Conservation (phyloP, 257 asterid genomes). For the Dorcoceras hygrometricum region DNA sequence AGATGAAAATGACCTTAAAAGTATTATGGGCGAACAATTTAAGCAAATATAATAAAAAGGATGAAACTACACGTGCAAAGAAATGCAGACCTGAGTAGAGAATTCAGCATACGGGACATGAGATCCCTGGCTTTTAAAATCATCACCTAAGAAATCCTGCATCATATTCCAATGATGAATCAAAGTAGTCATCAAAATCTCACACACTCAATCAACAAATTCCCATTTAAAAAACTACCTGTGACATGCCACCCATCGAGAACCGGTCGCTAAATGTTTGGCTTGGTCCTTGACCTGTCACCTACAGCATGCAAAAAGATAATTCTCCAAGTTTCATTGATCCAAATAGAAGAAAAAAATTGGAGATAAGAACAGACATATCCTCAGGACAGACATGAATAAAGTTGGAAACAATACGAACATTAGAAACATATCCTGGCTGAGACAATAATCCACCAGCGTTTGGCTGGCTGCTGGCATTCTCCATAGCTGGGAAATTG, state of each 20-base stretch:
- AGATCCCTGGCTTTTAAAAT: conserved; percentile 97
- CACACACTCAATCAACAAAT: background rate
- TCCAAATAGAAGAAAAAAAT: conserved; percentile 14
- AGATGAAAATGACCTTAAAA: conserved; percentile 12
- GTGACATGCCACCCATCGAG: conserved; percentile 92
- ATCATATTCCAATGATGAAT: conserved; percentile 22
- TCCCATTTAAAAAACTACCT: conserved; percentile 42
- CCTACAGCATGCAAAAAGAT: conserved; percentile 30
- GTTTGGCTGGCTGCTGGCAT: conserved; percentile 79
- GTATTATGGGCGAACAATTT: conserved; percentile 7
- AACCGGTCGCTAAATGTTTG: conserved; percentile 83
- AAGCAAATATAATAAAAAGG: conserved; percentile 4
- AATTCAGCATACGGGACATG: conserved; percentile 86
- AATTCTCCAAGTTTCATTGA: conserved; percentile 6
- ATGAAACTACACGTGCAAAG: conserved; percentile 13
- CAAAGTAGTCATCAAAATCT: conserved; percentile 3
- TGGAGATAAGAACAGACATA: conserved; percentile 2
- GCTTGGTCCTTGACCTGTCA: conserved; percentile 68
- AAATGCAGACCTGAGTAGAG: conserved; percentile 72
- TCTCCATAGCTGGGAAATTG: conserved; percentile 76
- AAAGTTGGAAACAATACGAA: conserved; percentile 36
- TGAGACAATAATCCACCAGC: conserved; percentile 89
- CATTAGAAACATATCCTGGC: conserved; percentile 89
- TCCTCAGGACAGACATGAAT: conserved; percentile 3
- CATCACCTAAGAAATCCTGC: conserved; percentile 94